phyloP scores from a whole-genome alignment of 2,329 filamentous ascomycete genomes.

The Colletotrichum liriopes region DNA sequence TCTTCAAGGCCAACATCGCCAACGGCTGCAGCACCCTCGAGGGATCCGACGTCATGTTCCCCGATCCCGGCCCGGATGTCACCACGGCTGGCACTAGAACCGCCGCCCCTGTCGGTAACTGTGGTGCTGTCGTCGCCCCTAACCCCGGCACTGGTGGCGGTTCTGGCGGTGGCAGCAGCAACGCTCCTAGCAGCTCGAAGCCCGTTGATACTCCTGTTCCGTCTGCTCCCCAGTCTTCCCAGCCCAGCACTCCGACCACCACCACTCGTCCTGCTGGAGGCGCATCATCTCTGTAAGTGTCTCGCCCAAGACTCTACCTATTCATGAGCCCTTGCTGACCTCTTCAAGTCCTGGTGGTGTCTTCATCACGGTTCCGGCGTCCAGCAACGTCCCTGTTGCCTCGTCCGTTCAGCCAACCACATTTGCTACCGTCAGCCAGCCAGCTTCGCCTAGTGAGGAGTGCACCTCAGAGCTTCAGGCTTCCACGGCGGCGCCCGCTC shows the following conservation, averaged over 20 bases:
- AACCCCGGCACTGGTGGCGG: slow-evolving; percentile 47
- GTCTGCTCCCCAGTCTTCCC: slow-evolving; percentile 28
- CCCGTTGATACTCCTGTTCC: slow-evolving; percentile 44
- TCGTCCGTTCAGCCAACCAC: slow-evolving; percentile 44
- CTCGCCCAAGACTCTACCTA: background rate
- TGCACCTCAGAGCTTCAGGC: background rate
- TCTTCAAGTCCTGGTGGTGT: slow-evolving; percentile 59
- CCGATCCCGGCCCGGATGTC: slow-evolving; percentile 74
- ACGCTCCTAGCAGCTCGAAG: slow-evolving; percentile 19
- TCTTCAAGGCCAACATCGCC: slow-evolving; percentile 81
- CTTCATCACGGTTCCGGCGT: slow-evolving; percentile 55
- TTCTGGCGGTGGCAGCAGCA: slow-evolving; percentile 44
- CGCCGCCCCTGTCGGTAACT: slow-evolving; percentile 55
- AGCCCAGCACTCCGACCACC: slow-evolving; percentile 23
- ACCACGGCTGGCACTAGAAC: slow-evolving; percentile 55
- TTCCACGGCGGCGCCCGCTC: slow-evolving; percentile 21
- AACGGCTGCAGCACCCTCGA: slow-evolving; percentile 73
- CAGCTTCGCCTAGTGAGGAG: slow-evolving; percentile 45
- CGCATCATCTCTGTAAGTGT: slow-evolving; percentile 48
- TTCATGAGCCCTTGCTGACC: slow-evolving; percentile 42
- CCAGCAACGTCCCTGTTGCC: slow-evolving; percentile 42
- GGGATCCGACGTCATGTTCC: slow-evolving; percentile 74
- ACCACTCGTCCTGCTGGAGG: slow-evolving; percentile 37
- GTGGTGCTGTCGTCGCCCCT: slow-evolving; percentile 54
- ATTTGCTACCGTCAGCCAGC: slow-evolving; percentile 46